phyloP scores from a whole-genome alignment of 2,329 filamentous ascomycete genomes.

The Metarhizium album region DNA sequence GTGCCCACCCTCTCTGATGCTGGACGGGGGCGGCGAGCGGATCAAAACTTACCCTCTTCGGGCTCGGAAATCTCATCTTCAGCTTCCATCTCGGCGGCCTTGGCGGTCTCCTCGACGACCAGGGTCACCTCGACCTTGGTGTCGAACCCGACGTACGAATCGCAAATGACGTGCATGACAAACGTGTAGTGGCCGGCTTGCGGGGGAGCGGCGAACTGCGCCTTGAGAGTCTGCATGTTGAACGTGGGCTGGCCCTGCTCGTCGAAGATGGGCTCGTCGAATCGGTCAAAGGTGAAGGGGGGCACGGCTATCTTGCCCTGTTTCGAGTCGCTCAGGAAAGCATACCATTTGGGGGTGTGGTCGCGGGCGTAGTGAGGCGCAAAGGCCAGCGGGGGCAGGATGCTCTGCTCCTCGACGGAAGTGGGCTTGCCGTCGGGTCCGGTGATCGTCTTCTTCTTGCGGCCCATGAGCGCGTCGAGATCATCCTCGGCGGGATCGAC shows the following conservation, averaged over 20 bases:
- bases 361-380: conserved; percentile 87
- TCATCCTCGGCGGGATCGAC: conserved; percentile 89
- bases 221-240: conserved; percentile 91
- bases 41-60: conserved; percentile 68
- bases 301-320: conserved; percentile 94
- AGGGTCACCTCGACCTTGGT: conserved; percentile 84
- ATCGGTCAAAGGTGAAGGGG: conserved; percentile 87
- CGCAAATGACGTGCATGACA: conserved; percentile 85
- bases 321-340: conserved; percentile 90
- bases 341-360: conserved; percentile 82
- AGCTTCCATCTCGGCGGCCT: conserved; percentile 66
- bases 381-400: conserved; percentile 76
- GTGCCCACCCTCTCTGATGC: neutral
- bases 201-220: conserved; percentile 90
- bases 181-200: conserved; percentile 91
- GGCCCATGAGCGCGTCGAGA: conserved; percentile 71
- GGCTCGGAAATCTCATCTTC: conserved; percentile 97
- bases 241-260: conserved; percentile 78
- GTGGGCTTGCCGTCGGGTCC: conserved; percentile 46
- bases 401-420: conserved; percentile 47
- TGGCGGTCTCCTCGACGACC: conserved; percentile 78
- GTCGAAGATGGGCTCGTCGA: conserved; percentile 80
- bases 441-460: conserved; percentile 59
- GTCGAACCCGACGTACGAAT: conserved; percentile 92
- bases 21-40: neutral